phyloP scores from a whole-genome alignment of 2,329 filamentous ascomycete genomes.

The Exutisphaerella laricina region DNA sequence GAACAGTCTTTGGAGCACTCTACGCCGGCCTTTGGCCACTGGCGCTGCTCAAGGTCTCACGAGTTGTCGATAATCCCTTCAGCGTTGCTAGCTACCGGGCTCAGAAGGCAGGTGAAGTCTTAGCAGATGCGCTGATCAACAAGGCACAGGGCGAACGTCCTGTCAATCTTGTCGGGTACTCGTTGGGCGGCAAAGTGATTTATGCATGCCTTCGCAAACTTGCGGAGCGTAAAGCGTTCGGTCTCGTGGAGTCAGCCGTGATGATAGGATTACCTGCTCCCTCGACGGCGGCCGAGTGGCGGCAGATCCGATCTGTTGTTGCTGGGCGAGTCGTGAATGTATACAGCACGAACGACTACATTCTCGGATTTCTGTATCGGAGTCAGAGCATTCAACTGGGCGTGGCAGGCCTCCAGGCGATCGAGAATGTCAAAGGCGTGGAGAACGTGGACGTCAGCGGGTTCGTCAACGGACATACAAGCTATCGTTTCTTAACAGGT shows the following conservation, averaged over 20 bases:
- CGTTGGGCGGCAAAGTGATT: constrained; percentile 53
- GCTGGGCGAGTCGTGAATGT: constrained; percentile 80
- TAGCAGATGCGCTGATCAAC: constrained; percentile 39
- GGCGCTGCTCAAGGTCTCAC: constrained; percentile 41
- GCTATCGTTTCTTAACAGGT: constrained; percentile 48
- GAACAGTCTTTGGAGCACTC: constrained; percentile 45
- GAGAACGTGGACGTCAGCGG: constrained; percentile 51
- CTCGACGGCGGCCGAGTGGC: constrained; percentile 67
- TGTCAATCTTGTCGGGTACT: constrained; percentile 38
- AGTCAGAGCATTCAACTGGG: constrained; percentile 77
- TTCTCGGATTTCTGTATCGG: constrained; percentile 82
- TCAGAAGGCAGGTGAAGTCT: constrained; percentile 37
- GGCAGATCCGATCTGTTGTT: constrained; percentile 69
- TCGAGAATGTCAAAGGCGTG: constrained; percentile 62
- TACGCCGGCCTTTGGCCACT: constrained; percentile 47
- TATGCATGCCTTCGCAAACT: constrained; percentile 74
- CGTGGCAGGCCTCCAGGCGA: constrained; percentile 73
- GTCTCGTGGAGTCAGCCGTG: constrained; percentile 75
- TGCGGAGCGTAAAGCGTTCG: constrained; percentile 73
- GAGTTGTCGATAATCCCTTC: constrained; percentile 39
- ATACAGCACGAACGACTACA: constrained; percentile 79
- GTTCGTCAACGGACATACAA: constrained; percentile 47
- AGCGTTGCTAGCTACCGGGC: constrained; percentile 35
- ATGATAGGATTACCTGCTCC: constrained; percentile 77
- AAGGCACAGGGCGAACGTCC: constrained; percentile 39